Evolutionary conservation across 2,329 filamentous ascomycete species (phyloP).

Genomic region (Cordyceps cicadae): DNA sequence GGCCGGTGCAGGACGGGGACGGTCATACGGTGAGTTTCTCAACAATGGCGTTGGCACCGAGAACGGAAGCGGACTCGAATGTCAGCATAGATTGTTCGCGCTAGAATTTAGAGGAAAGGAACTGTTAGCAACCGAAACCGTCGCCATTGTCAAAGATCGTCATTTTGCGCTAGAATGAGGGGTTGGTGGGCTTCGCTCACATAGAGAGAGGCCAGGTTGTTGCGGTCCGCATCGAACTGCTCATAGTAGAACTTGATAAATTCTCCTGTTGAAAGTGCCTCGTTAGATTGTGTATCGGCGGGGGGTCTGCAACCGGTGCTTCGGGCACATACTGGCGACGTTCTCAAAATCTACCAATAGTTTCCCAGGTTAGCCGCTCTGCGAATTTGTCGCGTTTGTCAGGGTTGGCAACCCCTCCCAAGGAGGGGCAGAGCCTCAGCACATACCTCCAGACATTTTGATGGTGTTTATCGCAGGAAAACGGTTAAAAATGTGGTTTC

Average conservation of each 20-base stretch:
- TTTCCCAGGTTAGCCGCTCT: slow-evolving; percentile 16
- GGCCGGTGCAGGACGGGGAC: background rate
- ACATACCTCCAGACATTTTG: slow-evolving; percentile 28
- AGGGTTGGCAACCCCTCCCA: background rate
- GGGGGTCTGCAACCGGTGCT: background rate
- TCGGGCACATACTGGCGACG: slow-evolving; percentile 36
- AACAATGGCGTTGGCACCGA: slow-evolving; percentile 58
- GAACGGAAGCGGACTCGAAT: slow-evolving; percentile 65
- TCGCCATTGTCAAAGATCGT: background rate
- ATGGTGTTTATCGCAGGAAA: slow-evolving; percentile 9
- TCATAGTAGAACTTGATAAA: slow-evolving; percentile 90
- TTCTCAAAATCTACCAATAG: slow-evolving; percentile 32
- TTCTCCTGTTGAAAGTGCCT: slow-evolving; percentile 49
- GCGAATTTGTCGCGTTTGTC: slow-evolving; percentile 11
- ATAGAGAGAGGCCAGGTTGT: slow-evolving; percentile 62
- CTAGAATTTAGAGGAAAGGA: slow-evolving; percentile 34
- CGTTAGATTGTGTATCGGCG: background rate
- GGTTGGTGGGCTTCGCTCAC: slow-evolving; percentile 44
- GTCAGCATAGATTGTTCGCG: slow-evolving; percentile 84
- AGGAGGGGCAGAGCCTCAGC: slow-evolving; percentile 2
- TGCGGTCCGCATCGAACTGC: slow-evolving; percentile 69
- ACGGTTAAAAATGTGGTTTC: background rate
- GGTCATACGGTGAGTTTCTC: slow-evolving; percentile 70
- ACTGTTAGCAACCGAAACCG: background rate
- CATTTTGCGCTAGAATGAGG: slow-evolving; percentile 4